These are phyloP conservation scores for Vicia faba DNA, from an alignment of 306 rosid species.

Conservation along the genomic window DNA sequence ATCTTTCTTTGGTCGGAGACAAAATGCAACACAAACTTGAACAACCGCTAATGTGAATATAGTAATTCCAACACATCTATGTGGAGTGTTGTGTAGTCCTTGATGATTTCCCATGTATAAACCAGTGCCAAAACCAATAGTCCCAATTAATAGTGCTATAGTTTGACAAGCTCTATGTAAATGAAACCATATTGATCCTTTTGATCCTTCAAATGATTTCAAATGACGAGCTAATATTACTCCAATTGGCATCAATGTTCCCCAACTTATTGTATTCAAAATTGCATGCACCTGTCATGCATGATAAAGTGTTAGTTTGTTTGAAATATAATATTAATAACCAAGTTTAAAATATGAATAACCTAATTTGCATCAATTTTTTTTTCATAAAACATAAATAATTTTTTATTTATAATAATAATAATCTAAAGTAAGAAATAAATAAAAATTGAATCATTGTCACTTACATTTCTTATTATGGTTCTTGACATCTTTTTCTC, in stretches of 20 bases:
- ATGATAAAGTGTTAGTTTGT: not conserved
- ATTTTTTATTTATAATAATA: too few relatives aligned
- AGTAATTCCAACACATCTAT: slow-evolving; percentile 34
- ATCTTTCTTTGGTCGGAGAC: slow-evolving; percentile 24
- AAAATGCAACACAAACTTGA: slow-evolving; percentile 26
- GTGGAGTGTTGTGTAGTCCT: slow-evolving; percentile 10
- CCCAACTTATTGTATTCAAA: slow-evolving; percentile 44
- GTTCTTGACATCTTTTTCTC: too few relatives aligned
- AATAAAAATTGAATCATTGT: too few relatives aligned
- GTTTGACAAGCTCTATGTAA: slow-evolving; percentile 30
- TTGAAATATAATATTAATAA: too few relatives aligned
- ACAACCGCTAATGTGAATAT: not conserved
- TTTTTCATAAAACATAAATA: too few relatives aligned
- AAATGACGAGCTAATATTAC: slow-evolving; percentile 38
- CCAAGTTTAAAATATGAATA: too few relatives aligned
- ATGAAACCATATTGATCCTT: slow-evolving; percentile 29
- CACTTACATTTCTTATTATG: too few relatives aligned
- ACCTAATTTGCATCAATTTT: too few relatives aligned
- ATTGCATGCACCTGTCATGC: slow-evolving; percentile 37
- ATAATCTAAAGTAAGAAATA: too few relatives aligned
- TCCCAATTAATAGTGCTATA: slow-evolving; percentile 7
- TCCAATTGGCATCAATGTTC: slow-evolving; percentile 45
- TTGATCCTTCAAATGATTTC: slow-evolving; percentile 12
- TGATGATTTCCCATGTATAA: not conserved
- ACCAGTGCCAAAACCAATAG: slow-evolving; percentile 34